phyloP scores from a whole-genome alignment of 2,329 filamentous ascomycete species.

The Coniella vitis region DNA sequence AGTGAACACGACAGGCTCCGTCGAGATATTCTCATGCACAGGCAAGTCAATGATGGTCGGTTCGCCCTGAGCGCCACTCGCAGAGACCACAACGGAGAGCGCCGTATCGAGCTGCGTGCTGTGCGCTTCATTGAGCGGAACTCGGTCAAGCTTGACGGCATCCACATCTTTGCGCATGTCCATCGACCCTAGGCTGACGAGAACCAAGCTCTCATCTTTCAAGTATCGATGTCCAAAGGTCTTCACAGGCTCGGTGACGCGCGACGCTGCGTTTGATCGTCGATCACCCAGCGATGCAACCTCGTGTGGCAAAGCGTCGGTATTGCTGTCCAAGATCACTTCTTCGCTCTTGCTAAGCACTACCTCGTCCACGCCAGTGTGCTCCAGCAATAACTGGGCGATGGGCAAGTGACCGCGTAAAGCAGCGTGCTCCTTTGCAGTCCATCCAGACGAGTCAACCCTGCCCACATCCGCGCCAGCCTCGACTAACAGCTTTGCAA shows the following conservation, averaged over 20 bases:
- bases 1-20: conserved; percentile 87
- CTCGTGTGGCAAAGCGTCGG: conserved; percentile 38
- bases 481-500: conserved; percentile 71
- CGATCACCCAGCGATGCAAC: conserved; percentile 56
- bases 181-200: conserved; percentile 92
- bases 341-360: conserved; percentile 7
- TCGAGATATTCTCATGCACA: conserved; percentile 87
- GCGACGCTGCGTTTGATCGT: conserved; percentile 43
- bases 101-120: conserved; percentile 91
- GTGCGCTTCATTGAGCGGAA: conserved; percentile 82
- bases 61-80: conserved; percentile 77
- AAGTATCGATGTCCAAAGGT: conserved; percentile 95
- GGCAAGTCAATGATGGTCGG: conserved; percentile 86
- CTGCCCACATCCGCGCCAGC: conserved; percentile 70
- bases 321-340: conserved; percentile 6
- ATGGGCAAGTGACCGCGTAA: conserved; percentile 82
- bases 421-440: conserved; percentile 85
- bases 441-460: conserved; percentile 86
- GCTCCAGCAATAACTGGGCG: conserved; percentile 53
- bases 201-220: conserved; percentile 77
- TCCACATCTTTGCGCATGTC: conserved; percentile 77
- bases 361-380: conserved; percentile 35
- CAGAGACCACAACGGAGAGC: conserved; percentile 83
- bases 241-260: conserved; percentile 73
- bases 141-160: conserved; percentile 79